Conservation (phyloP, 257 asterid genomes). For the Nicotiana tabacum region DNA sequence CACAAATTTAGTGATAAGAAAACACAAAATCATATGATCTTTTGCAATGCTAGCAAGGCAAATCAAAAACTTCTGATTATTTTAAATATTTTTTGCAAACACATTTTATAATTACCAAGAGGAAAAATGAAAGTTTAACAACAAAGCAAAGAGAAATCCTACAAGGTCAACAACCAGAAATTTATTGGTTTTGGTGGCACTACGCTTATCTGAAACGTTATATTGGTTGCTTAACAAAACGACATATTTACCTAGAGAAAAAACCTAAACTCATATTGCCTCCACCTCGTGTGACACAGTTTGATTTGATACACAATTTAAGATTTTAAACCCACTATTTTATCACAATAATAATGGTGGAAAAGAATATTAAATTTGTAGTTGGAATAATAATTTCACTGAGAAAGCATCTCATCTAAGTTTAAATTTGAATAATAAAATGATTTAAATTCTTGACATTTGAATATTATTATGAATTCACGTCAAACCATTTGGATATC, state of each 20-base stretch:
- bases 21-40: neutral
- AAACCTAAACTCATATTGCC: neutral
- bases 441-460: neutral
- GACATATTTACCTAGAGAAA: neutral
- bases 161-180: neutral
- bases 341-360: neutral
- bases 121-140: neutral
- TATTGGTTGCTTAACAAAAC: neutral
- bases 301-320: no score
- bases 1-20: neutral
- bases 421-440: neutral
- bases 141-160: neutral
- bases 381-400: neutral
- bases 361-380: neutral
- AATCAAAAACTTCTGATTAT: neutral
- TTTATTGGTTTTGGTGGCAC: neutral
- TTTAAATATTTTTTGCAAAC: neutral
- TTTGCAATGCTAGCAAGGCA: neutral
- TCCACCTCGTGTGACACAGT: neutral
- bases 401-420: neutral
- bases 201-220: neutral
- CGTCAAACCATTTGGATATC: neutral
- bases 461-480: neutral
- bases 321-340: neutral
- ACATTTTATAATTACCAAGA: neutral